Percentiles rank a stretch among this genome's conserved stretches.
Conservation (phyloP, 2,329 filamentous ascomycete species). For the Trichoderma sp. region DNA sequence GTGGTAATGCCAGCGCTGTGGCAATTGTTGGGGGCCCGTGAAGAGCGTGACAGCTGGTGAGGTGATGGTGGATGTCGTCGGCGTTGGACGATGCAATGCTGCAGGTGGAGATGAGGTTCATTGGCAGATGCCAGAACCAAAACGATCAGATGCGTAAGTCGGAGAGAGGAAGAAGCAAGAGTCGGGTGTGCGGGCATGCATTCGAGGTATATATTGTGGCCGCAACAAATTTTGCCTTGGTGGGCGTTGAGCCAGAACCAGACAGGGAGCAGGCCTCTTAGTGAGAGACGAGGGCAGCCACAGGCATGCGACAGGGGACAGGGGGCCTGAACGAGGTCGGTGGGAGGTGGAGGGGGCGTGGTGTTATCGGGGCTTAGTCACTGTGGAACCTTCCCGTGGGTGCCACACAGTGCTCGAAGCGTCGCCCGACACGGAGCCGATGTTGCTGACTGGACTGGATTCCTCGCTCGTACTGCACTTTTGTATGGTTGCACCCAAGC, state of each 20-base stretch:
- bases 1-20: slow-evolving; percentile 28
- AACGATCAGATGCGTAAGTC: slow-evolving; percentile 31
- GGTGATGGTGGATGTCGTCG: slow-evolving; percentile 25
- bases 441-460: slow-evolving; percentile 6
- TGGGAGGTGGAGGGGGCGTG: slow-evolving; percentile 17
- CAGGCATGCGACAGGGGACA: slow-evolving; percentile 29
- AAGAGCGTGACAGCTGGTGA: not conserved
- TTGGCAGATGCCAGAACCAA: slow-evolving; percentile 44
- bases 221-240: slow-evolving; percentile 28
- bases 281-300: slow-evolving; percentile 24
- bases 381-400: slow-evolving; percentile 23
- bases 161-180: slow-evolving; percentile 15
- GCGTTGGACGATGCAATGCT: slow-evolving; percentile 26
- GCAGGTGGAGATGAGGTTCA: slow-evolving; percentile 26
- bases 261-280: slow-evolving; percentile 7
- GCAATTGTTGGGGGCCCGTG: slow-evolving; percentile 31
- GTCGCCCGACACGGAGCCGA: slow-evolving; percentile 16
- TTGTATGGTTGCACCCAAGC: not conserved
- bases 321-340: slow-evolving; percentile 1
- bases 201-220: slow-evolving; percentile 35
- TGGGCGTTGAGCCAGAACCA: slow-evolving; percentile 18
- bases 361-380: slow-evolving; percentile 15
- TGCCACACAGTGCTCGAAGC: slow-evolving; percentile 26
- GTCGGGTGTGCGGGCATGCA: slow-evolving; percentile 29
- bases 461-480: not conserved